phyloP scores from a whole-genome alignment of 2,329 filamentous ascomycete genomes.

The Lachnellula occidentalis region DNA sequence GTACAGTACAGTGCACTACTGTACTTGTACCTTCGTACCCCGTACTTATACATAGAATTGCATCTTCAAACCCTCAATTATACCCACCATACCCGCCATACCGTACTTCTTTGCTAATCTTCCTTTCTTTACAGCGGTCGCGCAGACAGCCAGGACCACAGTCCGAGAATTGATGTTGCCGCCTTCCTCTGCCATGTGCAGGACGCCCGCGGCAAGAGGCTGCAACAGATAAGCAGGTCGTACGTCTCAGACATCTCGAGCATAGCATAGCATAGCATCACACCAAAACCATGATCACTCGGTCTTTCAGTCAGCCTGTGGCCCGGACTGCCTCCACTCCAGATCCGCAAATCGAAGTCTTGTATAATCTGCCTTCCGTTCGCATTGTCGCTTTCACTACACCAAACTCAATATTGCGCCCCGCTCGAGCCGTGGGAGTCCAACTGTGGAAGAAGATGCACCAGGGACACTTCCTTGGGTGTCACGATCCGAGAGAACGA shows the following conservation, averaged over 20 bases:
- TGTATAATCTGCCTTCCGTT: slow-evolving; percentile 29
- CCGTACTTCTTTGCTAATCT: not conserved
- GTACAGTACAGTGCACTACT: too few relatives aligned
- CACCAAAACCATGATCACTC: too few relatives aligned
- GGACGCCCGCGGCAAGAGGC: too few relatives aligned
- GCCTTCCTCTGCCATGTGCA: too few relatives aligned
- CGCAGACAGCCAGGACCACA: too few relatives aligned
- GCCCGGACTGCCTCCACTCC: slow-evolving; percentile 14
- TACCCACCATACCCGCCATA: not conserved
- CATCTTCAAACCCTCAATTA: not conserved
- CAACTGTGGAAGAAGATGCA: slow-evolving; percentile 38
- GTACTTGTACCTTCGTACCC: too few relatives aligned
- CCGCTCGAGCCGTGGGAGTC: slow-evolving; percentile 24
- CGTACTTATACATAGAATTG: not conserved
- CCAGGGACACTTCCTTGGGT: slow-evolving; percentile 66
- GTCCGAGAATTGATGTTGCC: too few relatives aligned
- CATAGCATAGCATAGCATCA: too few relatives aligned
- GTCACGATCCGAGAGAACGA: slow-evolving; percentile 71
- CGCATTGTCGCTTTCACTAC: slow-evolving; percentile 50
- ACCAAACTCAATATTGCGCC: slow-evolving; percentile 11
- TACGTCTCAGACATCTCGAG: too few relatives aligned
- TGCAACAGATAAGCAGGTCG: too few relatives aligned
- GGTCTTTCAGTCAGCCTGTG: slow-evolving; percentile 23
- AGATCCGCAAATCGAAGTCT: slow-evolving; percentile 29
- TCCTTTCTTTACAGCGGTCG: not conserved